Evolutionary conservation across 495 filamentous ascomycete species (phyloP), one percentile per base, ranked within the genome.

Genomic region (Hypoxylon subgilvum): DNA sequence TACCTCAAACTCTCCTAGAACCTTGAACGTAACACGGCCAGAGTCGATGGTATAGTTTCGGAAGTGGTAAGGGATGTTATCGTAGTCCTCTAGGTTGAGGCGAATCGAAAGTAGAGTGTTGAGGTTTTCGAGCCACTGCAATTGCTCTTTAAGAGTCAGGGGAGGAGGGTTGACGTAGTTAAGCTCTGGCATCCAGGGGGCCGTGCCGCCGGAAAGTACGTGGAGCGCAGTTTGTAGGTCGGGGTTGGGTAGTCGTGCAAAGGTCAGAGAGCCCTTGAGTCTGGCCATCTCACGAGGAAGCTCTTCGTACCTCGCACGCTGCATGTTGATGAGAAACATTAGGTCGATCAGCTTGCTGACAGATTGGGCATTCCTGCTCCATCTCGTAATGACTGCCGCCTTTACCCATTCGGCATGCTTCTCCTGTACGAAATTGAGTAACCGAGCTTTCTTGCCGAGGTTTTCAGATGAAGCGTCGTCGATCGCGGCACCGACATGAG

Each of bases 191-290:
- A 95, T 84, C 79, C 87, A 87, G 10, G 80, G 75, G 13, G 88
- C 86, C 49, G 83, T 82, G 9, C 90, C 91, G 18, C 82, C 88
- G 6, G 87, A 86, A 44, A 98, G 77, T 13, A 95, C 80, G 60
- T 96, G 85, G 22, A 96, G 72, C 5, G 95, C 95, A 2, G 95
- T 97, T 70, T 84, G 87, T 18, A 97, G 76, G 72, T 98, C 94
- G 1, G 94, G 94, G 66, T 90, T 93, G 8, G 88, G 89, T 39
- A 95, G 77, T 69, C 89, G 78, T 49, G 84, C 82, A 51, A 72
- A 76, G 17, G 79, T 76, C 43, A 94, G 78, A 45, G 84, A 80
- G 54, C 81, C 71, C 72, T 94, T 92, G 59, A 90, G 75, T 25
- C 88, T 78, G 36, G 84, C 83, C 50, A 96, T 73, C 52, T 79